phyloP scores from a whole-genome alignment of 2,329 filamentous ascomycete species.

The Didymella pinodella region DNA sequence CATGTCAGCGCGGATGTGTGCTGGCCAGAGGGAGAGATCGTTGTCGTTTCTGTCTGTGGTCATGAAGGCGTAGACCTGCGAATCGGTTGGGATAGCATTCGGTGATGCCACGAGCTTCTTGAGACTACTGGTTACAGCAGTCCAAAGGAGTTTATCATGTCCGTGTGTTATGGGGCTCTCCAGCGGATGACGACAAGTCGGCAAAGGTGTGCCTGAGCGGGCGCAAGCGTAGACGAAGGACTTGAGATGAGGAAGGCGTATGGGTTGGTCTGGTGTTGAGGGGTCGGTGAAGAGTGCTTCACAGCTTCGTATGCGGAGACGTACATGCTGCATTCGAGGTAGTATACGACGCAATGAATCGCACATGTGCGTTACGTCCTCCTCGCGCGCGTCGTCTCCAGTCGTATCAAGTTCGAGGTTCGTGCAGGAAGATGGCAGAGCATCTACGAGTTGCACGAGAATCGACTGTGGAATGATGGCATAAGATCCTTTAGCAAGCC shows the following conservation, averaged over 20 bases:
- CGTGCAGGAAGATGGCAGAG: not conserved
- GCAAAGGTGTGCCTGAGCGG: not conserved
- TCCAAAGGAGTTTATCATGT: not conserved
- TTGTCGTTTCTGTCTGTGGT: not conserved
- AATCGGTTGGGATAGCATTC: not conserved
- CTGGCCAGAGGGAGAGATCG: conserved; percentile 4
- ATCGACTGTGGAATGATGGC: not conserved
- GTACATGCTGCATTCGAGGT: conserved; percentile 7
- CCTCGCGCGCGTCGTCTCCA: not conserved
- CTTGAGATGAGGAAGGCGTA: conserved; percentile 1
- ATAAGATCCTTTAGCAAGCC: not conserved
- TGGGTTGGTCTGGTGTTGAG: not conserved
- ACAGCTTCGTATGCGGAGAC: conserved; percentile 4
- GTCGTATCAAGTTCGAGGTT: conserved; percentile 1
- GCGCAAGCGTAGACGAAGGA: conserved; percentile 2
- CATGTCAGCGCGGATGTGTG: not conserved
- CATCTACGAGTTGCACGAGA: not conserved
- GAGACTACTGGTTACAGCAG: not conserved
- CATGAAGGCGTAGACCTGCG: conserved; percentile 1
- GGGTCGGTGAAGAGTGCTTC: not conserved
- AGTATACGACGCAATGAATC: not conserved
- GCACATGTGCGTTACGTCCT: not conserved
- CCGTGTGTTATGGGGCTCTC: not conserved
- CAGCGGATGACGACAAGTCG: not conserved
- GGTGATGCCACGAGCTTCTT: not conserved